These are phyloP conservation scores for Sanguinoderma infundibulare DNA, from an alignment of 1,284 basidiomycete genomes.

Conservation along the genomic window DNA sequence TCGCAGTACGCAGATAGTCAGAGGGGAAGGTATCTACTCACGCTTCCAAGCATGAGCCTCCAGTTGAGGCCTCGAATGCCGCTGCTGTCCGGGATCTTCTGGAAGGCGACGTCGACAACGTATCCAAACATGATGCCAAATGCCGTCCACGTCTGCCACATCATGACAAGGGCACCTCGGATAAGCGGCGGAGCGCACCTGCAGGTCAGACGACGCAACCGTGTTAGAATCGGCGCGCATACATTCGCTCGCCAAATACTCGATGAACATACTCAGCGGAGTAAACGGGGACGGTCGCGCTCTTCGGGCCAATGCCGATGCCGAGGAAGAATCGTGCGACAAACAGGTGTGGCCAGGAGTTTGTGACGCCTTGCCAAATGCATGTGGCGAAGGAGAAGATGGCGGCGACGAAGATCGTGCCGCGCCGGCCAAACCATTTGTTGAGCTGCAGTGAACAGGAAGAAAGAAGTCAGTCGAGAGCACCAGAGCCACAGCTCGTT, in stretches of 20 bases:
- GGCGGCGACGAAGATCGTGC: slow-evolving; percentile 76
- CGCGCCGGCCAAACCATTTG: slow-evolving; percentile 70
- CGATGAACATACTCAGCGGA: slow-evolving; percentile 53
- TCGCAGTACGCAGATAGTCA: not conserved
- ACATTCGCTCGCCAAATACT: too few relatives aligned
- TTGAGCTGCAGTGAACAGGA: slow-evolving; percentile 46
- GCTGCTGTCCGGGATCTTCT: slow-evolving; percentile 50
- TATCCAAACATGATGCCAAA: slow-evolving; percentile 75
- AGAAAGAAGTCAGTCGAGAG: not conserved
- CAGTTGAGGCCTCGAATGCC: slow-evolving; percentile 63
- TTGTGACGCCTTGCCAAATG: slow-evolving; percentile 72
- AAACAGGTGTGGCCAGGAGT: slow-evolving; percentile 75
- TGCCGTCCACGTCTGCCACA: slow-evolving; percentile 78
- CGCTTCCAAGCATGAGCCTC: slow-evolving; percentile 68
- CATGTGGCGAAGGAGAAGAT: slow-evolving; percentile 66
- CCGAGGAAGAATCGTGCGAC: slow-evolving; percentile 71
- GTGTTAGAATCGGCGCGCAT: not conserved
- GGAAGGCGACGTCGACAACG: slow-evolving; percentile 58
- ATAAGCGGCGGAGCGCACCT: slow-evolving; percentile 67
- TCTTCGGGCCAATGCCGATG: slow-evolving; percentile 74
- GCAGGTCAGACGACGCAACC: not conserved
- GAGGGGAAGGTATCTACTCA: slow-evolving; percentile 28
- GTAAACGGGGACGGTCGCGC: slow-evolving; percentile 65
- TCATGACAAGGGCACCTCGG: slow-evolving; percentile 81
- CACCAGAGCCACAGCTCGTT: not conserved